Base-by-base conservation (phyloP, 108 stramenopile species). In the Cyclotella cryptica region DNA sequence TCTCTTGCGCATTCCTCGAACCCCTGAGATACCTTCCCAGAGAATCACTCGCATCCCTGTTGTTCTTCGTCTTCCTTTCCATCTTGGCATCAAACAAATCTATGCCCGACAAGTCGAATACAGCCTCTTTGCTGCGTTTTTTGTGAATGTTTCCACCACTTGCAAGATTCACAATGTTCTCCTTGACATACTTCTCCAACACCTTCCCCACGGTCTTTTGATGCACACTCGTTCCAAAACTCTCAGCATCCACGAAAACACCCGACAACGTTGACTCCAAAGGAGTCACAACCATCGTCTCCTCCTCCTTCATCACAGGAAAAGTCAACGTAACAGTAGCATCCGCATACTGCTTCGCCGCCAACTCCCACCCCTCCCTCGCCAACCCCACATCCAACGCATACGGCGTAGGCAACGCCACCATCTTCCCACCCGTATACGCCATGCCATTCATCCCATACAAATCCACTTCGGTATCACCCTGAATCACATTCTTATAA, bases 311-410 rank as follows among this genome's bases (percentile, higher is more conserved):
- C 14, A 28, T 46, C 4, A 35, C 19, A 27, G 69, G 74, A 35
- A 81, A 75, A 10, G 30, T 11, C 5, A 81, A 43, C 10, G 63
- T 43, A 30, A 81, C 26, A 8, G 69, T 49, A 55, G 60, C 53
- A 47, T 71, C 69, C 0, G 80, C 80, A 51, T 30, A 71, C 47
- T 81, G 80, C 10, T 70, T 14, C 15, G 62, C 41, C 0, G 1
- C 0, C 30, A 81, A 59, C 5, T 61, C 52, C 80, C 80, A 81
- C 13, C 14, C 26, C 22, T 74, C 73, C 11, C 57, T 17, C 19
- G 61, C 19, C n/a, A 75, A 42, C 4, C 80, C 80, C 41, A 81
- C 59, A 46, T 75, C 69, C 69, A 81, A 44, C 21, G 40, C 35
- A 39, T 62, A 35, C 11, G 29, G 61, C 3, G 73, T n/a, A 0